These are phyloP conservation scores for Lophium mytilinum DNA, from an alignment of 495 filamentous ascomycete genomes.

Conservation along the genomic window DNA sequence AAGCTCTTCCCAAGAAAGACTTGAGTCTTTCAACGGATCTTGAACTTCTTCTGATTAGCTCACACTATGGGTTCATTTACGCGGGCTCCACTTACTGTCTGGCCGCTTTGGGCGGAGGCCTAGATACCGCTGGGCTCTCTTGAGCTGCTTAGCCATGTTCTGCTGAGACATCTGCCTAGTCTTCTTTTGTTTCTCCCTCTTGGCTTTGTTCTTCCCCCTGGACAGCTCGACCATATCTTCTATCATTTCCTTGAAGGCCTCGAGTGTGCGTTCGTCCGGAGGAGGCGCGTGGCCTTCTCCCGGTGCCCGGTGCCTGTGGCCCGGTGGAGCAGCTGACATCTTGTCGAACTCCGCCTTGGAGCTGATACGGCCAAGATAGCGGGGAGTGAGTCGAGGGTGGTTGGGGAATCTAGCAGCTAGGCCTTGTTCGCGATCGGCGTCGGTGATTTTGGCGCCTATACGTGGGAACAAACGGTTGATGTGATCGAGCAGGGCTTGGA, in stretches of 20 bases:
- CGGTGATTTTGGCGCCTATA: slow-evolving; percentile 43
- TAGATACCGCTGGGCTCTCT: slow-evolving; percentile 59
- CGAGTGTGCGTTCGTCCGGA: slow-evolving; percentile 30
- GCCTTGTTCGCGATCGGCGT: slow-evolving; percentile 35
- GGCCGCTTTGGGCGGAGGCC: slow-evolving; percentile 43
- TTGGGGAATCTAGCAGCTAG: slow-evolving; percentile 52
- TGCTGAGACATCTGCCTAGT: slow-evolving; percentile 40
- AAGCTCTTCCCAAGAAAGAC: slow-evolving; percentile 24
- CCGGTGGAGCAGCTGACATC: slow-evolving; percentile 29
- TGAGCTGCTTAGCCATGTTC: slow-evolving; percentile 43
- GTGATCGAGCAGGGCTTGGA: slow-evolving; percentile 47
- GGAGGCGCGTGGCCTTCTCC: background rate
- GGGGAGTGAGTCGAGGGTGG: slow-evolving; percentile 50
- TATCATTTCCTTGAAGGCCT: slow-evolving; percentile 43
- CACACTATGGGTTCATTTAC: too few relatives aligned
- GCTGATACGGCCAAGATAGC: slow-evolving; percentile 52
- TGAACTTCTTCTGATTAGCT: background rate
- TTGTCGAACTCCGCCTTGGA: slow-evolving; percentile 29
- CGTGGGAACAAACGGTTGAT: slow-evolving; percentile 47
- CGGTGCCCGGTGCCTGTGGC: slow-evolving; percentile 7
- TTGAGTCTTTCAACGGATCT: slow-evolving; percentile 16
- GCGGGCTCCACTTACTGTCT: background rate
- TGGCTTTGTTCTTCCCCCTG: slow-evolving; percentile 40
- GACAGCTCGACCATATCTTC: slow-evolving; percentile 36
- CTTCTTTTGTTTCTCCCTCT: slow-evolving; percentile 39